Evolutionary conservation across 192 early-diverging fungal genomes (phyloP).

Genomic region (Podila epicladia): DNA sequence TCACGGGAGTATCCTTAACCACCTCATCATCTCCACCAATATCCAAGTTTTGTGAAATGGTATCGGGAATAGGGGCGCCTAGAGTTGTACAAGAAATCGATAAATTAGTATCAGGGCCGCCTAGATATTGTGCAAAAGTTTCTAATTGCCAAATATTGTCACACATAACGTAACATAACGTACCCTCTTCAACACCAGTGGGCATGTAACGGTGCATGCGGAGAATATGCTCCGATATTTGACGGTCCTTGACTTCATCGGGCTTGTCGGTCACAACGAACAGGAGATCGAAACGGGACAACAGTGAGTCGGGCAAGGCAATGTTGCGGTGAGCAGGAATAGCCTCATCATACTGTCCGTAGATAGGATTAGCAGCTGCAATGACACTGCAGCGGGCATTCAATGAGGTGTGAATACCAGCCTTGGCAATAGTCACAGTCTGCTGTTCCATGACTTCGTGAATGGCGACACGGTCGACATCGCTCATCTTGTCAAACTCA

Average conservation of each 20-base stretch:
- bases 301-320: constrained; percentile 91
- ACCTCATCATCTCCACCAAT: constrained; percentile 63
- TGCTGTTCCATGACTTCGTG: constrained; percentile 99
- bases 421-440: constrained; percentile 97
- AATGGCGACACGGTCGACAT: constrained; percentile 96
- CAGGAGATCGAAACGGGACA: constrained; percentile 97
- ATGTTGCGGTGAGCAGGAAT: constrained; percentile 95
- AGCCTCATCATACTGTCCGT: constrained; percentile 88
- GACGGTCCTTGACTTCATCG: constrained; percentile 85
- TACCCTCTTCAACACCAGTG: constrained; percentile 86
- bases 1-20: constrained; percentile 73
- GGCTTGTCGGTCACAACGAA: constrained; percentile 96
- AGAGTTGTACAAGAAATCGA: background rate
- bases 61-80: constrained; percentile 62
- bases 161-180: constrained; percentile 9
- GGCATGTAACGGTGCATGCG: constrained; percentile 95
- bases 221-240: constrained; percentile 92
- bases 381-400: constrained; percentile 97
- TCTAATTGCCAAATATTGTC: background rate
- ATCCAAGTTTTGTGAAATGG: constrained; percentile 49
- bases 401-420: constrained; percentile 97
- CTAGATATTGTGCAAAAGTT: background rate
- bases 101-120: too few species aligned
- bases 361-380: constrained; percentile 97
- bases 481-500: constrained; percentile 99